phyloP scores from a whole-genome alignment of 2,329 filamentous ascomycete species.

The Fusarium sp. region DNA sequence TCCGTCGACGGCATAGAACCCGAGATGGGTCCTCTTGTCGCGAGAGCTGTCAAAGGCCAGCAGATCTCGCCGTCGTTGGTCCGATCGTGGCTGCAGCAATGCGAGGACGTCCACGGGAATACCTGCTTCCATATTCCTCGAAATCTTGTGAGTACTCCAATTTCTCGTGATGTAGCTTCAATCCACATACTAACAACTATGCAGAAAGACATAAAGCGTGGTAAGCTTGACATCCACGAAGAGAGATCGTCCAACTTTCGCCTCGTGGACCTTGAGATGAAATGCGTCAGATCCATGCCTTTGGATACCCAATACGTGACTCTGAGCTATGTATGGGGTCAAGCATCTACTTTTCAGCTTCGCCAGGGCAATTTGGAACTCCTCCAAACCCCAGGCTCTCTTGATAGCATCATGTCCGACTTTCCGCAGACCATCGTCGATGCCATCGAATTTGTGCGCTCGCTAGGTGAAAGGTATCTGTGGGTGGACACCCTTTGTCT shows the following conservation, averaged over 20 bases:
- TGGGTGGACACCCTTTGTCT: constrained; percentile 42
- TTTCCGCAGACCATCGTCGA: constrained; percentile 11
- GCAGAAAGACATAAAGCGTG: neutral
- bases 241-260: constrained; percentile 18
- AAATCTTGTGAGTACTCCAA: neutral
- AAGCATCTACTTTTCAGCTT: neutral
- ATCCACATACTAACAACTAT: neutral
- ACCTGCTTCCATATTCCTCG: constrained; percentile 19
- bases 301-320: constrained; percentile 7
- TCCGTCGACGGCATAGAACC: neutral
- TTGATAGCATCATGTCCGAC: neutral
- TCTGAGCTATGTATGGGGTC: constrained; percentile 1
- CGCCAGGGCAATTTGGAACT: neutral
- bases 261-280: constrained; percentile 8
- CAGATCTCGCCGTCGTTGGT: neutral
- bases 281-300: constrained; percentile 9
- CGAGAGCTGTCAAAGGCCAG: neutral
- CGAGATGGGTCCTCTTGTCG: neutral
- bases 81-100: constrained; percentile 14
- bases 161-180: too few species aligned
- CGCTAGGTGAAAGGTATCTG: constrained; percentile 28
- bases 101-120: constrained; percentile 9
- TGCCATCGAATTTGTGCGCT: constrained; percentile 16
- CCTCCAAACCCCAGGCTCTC: neutral
- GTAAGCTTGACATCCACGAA: neutral